Base-by-base conservation (phyloP, 2,329 filamentous ascomycete species). In the Aspergillus ustus region DNA sequence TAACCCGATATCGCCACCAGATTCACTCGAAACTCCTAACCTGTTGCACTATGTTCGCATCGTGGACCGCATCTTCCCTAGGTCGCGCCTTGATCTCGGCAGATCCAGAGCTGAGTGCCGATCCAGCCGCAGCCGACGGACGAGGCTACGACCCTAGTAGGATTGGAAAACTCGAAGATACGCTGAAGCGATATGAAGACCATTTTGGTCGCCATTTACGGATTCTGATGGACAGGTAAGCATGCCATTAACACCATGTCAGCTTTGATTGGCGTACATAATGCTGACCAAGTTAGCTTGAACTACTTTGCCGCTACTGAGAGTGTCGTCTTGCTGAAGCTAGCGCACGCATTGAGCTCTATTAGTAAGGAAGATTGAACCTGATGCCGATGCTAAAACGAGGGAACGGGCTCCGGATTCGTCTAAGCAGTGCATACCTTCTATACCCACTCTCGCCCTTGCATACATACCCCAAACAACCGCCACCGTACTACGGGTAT, bases 221-320 rank as follows among this genome's bases (percentile, higher is more conserved):
- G 80, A 97, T 98, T 67, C 78, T 99, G 70, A 87, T 98, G 43
- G 95, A 98, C 74, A 94, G 92, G 63, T 83, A 58, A 51, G 58
- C n/a, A 28, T 17, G 22, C 19, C n/a, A 7, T 28, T 55, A 3
- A 55, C 46, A 40, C 43, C 7, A 20, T 7, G 11, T 20, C 44
- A 19, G 7, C n/a, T 22, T 46, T n/a, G 6, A 19, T 22, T 22
- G 20, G 19, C 11, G 44, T 46, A 19, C 25, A 50, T 25, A 31
- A 15, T 19, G 17, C 22, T n/a, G 19, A 25, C 48, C 22, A 19
- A 50, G 13, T 1, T 54, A 80, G 78, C 63, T 63, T 99, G 65
- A 98, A 99, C 70, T 97, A 98, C 77, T 96, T 97, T 70, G 95
- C 95, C 2, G 95, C 95, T 0, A 98, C 95, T 0, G 95, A 99